Evolutionary conservation across 176 grass and related monocot genomes (phyloP).

Genomic region (Carex scoparia): DNA sequence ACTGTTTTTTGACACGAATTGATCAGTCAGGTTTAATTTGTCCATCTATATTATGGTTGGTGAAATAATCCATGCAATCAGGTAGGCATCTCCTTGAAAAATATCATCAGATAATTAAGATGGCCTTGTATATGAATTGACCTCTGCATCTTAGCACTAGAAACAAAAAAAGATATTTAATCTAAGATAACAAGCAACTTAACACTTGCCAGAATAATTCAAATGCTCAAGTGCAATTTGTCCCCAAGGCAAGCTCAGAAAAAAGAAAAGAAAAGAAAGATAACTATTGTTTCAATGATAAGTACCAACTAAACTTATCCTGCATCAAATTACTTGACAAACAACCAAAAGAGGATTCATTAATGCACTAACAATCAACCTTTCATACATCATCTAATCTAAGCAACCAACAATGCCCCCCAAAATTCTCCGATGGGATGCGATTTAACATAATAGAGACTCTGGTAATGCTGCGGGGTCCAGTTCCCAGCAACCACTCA

Average conservation of each 20-base stretch:
- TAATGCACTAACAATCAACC: not conserved
- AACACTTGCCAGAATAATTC: not conserved
- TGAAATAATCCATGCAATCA: too few relatives aligned
- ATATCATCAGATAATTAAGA: too few relatives aligned
- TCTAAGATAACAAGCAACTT: not conserved
- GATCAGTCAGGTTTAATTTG: too few relatives aligned
- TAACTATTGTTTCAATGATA: not conserved
- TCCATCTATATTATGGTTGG: too few relatives aligned
- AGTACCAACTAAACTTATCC: constrained; percentile 6
- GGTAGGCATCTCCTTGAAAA: too few relatives aligned
- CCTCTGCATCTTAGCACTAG: not conserved
- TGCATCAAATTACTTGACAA: not conserved
- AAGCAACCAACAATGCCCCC: not conserved
- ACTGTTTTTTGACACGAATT: too few relatives aligned
- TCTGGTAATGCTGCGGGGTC: constrained; percentile 64
- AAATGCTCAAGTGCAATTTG: not conserved
- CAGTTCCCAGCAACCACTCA: constrained; percentile 67
- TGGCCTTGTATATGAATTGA: too few relatives aligned
- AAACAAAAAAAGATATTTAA: not conserved
- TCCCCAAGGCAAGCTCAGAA: not conserved
- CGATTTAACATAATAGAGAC: constrained; percentile 9
- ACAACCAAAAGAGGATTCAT: not conserved
- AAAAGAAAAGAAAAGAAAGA: not conserved
- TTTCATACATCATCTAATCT: not conserved
- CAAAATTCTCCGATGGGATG: too few relatives aligned